Evolutionary conservation across 768 basidiomycete species (phyloP), one percentile per base, ranked within the genome.

Genomic region (Lactarius hatsudake): DNA sequence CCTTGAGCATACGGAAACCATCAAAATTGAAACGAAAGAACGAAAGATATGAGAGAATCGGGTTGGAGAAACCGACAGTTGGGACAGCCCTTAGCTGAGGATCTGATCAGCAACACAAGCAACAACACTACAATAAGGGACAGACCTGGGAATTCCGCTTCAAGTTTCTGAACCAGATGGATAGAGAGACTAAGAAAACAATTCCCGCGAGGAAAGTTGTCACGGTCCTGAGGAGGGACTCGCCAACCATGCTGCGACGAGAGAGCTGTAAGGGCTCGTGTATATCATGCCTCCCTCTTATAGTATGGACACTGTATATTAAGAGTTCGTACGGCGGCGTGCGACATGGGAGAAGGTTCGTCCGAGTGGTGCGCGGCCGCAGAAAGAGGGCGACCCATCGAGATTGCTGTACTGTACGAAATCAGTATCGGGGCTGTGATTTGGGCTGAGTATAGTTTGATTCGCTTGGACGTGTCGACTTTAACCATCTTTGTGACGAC

Each of bases 41-140:
- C 7, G 76, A 75, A 20, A 77, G 58, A 64, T 74, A 77, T 4
- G 78, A 80, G 4, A 78, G 66, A 20, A 79, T 48, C 1, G 77
- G 72, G 26, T 72, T 73, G 17, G 76, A 75, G n/a, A 71, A 74
- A 2, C 80, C 38, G 38, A 40, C 81, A 12, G 79, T 73, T 15
- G 80, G 80, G 45, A 82, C 78, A 20, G 32, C 57, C 18, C 56
- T 32, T 13, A 73, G 63, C 71, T 72, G 34, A 12, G 38, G 15
- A 42, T 20, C 48, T 38, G 32, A 59, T 38, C 30, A 48, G 8
- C n/a, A 30, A 13, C 15, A n/a, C 38, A 17, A 7, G 42, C 42
- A 8, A 18, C 5, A 18, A 18, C 42, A 5, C 42, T 42, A 42
- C 15, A 23, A 34, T n/a, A 43, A 26, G 34, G 18, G 42, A 9